These are phyloP conservation scores for Wallacemonas sp. DNA, from an alignment of 208 protist genomes.

Conservation along the genomic window DNA sequence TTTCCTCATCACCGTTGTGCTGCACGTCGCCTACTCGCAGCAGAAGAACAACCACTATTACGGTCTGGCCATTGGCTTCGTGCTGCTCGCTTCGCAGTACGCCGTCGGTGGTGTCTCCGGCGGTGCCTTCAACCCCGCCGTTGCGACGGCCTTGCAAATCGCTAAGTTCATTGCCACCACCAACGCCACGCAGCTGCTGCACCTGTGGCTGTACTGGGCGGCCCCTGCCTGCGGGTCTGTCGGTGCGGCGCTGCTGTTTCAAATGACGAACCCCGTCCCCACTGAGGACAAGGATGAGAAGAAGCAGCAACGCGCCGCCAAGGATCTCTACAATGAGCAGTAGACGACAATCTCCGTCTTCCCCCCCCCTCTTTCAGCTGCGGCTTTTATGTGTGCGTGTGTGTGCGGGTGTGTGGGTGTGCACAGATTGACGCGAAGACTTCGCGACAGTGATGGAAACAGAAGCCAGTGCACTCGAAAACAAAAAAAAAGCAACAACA, in stretches of 20 bases:
- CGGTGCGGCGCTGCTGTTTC: constrained; percentile 62
- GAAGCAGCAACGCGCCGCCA: constrained; percentile 44
- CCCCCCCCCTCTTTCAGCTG: no score
- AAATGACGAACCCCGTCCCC: constrained; percentile 67
- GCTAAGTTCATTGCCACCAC: constrained; percentile 72
- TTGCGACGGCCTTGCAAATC: constrained; percentile 68
- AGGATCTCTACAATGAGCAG: constrained; percentile 40
- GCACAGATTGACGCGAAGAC: no score
- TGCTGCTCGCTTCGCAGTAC: constrained; percentile 62
- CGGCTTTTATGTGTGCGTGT: neutral
- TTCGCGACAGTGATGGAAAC: no score
- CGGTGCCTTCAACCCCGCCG: constrained; percentile 81
- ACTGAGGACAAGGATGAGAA: constrained; percentile 43
- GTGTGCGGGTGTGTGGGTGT: no score
- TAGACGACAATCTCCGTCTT: neutral
- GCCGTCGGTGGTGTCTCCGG: constrained; percentile 75
- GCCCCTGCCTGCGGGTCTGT: constrained; percentile 65
- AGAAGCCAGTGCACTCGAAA: no score
- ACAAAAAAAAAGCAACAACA: no score
- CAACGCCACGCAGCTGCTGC: constrained; percentile 69
- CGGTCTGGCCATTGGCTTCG: constrained; percentile 80
- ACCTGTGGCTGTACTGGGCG: constrained; percentile 84
- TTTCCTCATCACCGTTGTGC: constrained; percentile 68
- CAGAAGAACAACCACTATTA: constrained; percentile 76
- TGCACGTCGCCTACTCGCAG: constrained; percentile 77